These are phyloP conservation scores for Mrakia blollopis DNA, from an alignment of 768 basidiomycete genomes.

Conservation along the genomic window DNA sequence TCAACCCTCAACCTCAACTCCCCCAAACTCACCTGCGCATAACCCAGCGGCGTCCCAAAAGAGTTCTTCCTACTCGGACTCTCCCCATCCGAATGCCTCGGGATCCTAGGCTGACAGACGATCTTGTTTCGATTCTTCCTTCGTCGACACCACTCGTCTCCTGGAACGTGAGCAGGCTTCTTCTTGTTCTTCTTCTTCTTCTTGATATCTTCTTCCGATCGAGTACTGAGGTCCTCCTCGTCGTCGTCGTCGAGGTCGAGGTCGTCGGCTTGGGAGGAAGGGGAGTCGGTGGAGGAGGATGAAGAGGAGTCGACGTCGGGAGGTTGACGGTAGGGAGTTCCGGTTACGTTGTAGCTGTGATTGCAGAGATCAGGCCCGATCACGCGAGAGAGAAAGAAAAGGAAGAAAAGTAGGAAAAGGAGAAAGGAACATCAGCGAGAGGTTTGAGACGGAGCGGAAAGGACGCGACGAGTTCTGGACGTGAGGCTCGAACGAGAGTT, in stretches of 20 bases:
- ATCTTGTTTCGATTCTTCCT: constrained; percentile 44
- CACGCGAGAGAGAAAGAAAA: no score
- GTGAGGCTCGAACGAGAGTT: no score
- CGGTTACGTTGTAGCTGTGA: constrained; percentile 60
- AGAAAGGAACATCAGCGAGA: background rate
- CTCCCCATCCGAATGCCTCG: constrained; percentile 52
- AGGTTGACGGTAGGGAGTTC: constrained; percentile 24
- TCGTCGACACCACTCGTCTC: constrained; percentile 45
- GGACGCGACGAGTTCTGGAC: background rate
- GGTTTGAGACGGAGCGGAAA: background rate
- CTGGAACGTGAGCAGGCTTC: constrained; percentile 58
- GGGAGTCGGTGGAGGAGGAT: background rate
- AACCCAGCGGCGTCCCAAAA: constrained; percentile 70
- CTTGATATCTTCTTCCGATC: constrained; percentile 36
- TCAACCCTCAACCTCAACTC: constrained; percentile 9
- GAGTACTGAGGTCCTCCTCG: constrained; percentile 25
- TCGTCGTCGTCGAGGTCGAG: constrained; percentile 10
- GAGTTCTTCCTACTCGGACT: constrained; percentile 69
- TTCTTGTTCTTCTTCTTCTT: constrained; percentile 47
- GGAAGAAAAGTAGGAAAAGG: background rate
- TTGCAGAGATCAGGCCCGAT: no score
- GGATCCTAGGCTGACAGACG: constrained; percentile 44
- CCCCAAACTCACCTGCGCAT: constrained; percentile 61
- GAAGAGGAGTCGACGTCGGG: background rate
- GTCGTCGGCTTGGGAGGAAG: constrained; percentile 32